Evolutionary conservation across 31 red algal species (phyloP), one percentile per base, ranked within the genome.

Genomic region (Pterothamnion heteromorphum): DNA sequence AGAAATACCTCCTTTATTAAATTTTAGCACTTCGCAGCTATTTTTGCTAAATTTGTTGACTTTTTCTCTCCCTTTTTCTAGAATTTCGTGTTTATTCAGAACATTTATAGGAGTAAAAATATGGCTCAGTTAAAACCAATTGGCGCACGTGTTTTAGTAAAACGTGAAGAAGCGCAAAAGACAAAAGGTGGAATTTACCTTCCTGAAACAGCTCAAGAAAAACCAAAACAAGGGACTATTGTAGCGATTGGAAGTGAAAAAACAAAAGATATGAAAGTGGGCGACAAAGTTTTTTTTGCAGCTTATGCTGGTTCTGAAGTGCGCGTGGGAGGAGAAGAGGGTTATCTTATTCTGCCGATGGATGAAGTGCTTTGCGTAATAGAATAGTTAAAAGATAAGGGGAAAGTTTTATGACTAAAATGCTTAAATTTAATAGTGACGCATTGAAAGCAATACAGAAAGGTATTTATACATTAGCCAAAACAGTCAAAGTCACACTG

Each of bases 261-360:
- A 24, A 89, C 96, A 33, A 94, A 96, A 93, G 97, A 97, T 0
- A 92, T 97, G 87, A 23, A 41, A 81, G 87, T 97, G 64, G 97
- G 97, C 74, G 97, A 97, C 38, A 92, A 58, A 24, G 97, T 99
- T 24, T 87, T 94, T 28, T 99, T 94, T 86, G 93, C 92, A 41
- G 92, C 96, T 89, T 97, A 96, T 74, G 90, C 86, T 74, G 97
- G 97, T 33, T 93, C 88, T 26, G 95, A 95, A 38, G 80, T 97
- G 31, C 93, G 95, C 57, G 96, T 97, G 91, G 96, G 80, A 39
- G 91, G 93, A 0, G 97, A 97, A n/a, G 89, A 93, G 76, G 89
- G 94, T 80, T 90, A 96, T 80, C 58, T 99, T 35, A 85, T 95
- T 90, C 94, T 51, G 92, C 93, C 22, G 95, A 91, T 1, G 97